Conservation (phyloP, 2,329 filamentous ascomycete species). For the Berkeleyomyces rouxiae region DNA sequence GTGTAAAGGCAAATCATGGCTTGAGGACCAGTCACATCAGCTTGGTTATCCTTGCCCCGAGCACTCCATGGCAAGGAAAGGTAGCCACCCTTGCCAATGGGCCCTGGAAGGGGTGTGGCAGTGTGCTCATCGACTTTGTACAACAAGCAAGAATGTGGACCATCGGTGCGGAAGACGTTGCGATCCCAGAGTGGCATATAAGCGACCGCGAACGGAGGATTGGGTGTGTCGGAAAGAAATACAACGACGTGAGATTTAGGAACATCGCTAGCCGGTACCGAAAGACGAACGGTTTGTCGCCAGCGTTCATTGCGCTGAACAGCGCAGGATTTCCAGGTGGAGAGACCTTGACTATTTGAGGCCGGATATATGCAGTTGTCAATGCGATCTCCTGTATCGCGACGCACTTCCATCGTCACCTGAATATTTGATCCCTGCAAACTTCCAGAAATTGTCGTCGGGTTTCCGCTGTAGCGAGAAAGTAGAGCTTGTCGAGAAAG, state of each 20-base stretch:
- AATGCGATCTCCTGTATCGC: conserved; percentile 60
- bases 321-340: conserved; percentile 76
- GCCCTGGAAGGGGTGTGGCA: conserved; percentile 44
- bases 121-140: conserved; percentile 90
- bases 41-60: conserved; percentile 47
- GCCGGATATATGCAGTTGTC: conserved; percentile 77
- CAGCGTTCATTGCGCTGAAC: conserved; percentile 65
- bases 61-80: conserved; percentile 67
- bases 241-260: conserved; percentile 72
- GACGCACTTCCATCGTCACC: conserved; percentile 75
- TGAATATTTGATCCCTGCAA: conserved; percentile 61
- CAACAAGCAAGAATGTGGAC: conserved; percentile 60
- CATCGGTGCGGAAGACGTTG: conserved; percentile 77
- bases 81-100: conserved; percentile 67
- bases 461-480: conserved; percentile 54
- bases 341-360: conserved; percentile 62
- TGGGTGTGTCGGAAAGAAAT: conserved; percentile 72
- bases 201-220: conserved; percentile 75
- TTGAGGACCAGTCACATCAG: conserved; percentile 63
- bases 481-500: conserved; percentile 58
- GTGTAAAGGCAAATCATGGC: conserved; percentile 67
- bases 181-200: conserved; percentile 91
- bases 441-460: conserved; percentile 48
- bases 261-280: conserved; percentile 64
- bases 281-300: conserved; percentile 75